phyloP scores from a whole-genome alignment of 208 protist genomes.

The Leishmania tarentolae region DNA sequence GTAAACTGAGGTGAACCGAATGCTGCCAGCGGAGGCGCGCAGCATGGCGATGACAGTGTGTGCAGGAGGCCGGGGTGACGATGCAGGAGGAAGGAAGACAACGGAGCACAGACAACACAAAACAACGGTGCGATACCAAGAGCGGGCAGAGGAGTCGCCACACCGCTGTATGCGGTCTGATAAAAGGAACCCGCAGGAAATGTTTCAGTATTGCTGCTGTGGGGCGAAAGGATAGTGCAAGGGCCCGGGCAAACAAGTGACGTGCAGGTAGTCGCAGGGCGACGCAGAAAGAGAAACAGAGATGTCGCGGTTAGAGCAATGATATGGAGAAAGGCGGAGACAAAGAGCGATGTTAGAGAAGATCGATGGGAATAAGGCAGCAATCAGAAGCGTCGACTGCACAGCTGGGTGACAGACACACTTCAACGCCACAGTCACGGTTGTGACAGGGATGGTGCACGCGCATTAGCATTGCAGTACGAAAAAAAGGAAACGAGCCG shows the following conservation, averaged over 20 bases:
- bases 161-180: not conserved
- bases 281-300: not conserved
- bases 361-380: not conserved
- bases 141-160: not conserved
- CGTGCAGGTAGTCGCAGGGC: not conserved
- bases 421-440: not conserved
- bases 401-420: not conserved
- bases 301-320: not conserved
- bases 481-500: not conserved
- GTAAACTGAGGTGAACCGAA: conserved; percentile 46
- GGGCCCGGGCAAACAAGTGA: not conserved
- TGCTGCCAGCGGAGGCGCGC: conserved; percentile 44
- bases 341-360: not conserved
- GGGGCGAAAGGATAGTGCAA: not conserved
- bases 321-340: not conserved
- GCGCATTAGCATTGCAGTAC: not conserved
- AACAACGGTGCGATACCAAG: not conserved
- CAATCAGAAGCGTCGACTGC: not conserved
- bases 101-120: no score
- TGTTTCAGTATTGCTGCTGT: not conserved
- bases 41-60: conserved; percentile 27
- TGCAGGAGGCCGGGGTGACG: not conserved
- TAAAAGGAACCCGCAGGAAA: not conserved
- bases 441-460: not conserved
- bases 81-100: not conserved